Evolutionary conservation across 2,329 filamentous ascomycete genomes (phyloP).

Genomic region (Fusarium foetens): DNA sequence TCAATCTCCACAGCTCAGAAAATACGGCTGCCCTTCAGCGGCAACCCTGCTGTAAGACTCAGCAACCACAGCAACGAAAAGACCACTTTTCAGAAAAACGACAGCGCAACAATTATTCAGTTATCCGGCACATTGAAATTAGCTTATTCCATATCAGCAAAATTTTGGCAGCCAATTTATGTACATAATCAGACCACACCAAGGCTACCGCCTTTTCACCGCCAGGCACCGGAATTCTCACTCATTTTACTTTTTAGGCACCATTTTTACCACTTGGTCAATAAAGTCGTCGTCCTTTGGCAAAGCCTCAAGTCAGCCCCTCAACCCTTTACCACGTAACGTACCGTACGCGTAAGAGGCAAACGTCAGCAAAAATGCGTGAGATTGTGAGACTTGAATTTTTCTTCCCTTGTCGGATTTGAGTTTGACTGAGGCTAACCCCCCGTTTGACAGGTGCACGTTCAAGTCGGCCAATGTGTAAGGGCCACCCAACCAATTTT

Average conservation of each 20-base stretch:
- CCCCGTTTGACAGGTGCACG: constrained; percentile 79
- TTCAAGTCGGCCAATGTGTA: constrained; percentile 99
- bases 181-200: constrained; percentile 28
- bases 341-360: constrained; percentile 5
- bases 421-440: constrained; percentile 58
- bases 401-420: not conserved
- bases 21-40: not conserved
- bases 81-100: not conserved
- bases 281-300: not conserved
- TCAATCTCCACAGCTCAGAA: not conserved
- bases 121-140: constrained; percentile 21
- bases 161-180: constrained; percentile 7
- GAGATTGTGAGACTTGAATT: constrained; percentile 65
- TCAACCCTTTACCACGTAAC: not conserved
- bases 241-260: constrained; percentile 34
- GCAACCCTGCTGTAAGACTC: constrained; percentile 11
- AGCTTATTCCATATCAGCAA: constrained; percentile 19
- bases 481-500: constrained; percentile 54
- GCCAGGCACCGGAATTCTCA: constrained; percentile 35
- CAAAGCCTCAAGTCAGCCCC: constrained; percentile 11
- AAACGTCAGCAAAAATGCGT: constrained; percentile 54
- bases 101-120: constrained; percentile 10
- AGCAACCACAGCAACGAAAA: constrained; percentile 18
- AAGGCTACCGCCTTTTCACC: constrained; percentile 30
- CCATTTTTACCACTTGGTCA: constrained; percentile 17